Conservation (phyloP, 192 early-diverging fungal genomes). For the Borealophlyctis nickersoniae region DNA sequence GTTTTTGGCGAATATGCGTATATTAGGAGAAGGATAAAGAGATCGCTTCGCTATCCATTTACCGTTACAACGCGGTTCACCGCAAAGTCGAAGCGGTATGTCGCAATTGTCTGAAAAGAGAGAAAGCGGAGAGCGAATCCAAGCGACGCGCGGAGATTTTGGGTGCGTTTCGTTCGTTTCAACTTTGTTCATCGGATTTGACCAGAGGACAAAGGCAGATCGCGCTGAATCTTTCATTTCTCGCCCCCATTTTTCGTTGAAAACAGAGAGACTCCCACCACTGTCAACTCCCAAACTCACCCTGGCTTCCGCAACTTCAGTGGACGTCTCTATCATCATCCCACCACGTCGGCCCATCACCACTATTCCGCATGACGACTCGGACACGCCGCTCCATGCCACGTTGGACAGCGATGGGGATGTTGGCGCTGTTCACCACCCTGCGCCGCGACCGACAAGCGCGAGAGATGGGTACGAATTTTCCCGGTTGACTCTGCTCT, state of each 20-base stretch:
- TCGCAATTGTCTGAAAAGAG: slow-evolving; percentile 42
- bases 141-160: slow-evolving; percentile 29
- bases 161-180: slow-evolving; percentile 18
- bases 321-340: slow-evolving; percentile 16
- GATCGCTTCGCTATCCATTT: slow-evolving; percentile 57
- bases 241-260: no score
- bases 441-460: not conserved
- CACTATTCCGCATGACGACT: not conserved
- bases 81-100: slow-evolving; percentile 42
- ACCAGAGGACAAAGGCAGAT: no score
- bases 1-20: no score
- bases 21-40: slow-evolving; percentile 60
- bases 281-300: slow-evolving; percentile 11
- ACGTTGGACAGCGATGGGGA: no score
- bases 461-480: slow-evolving; percentile 6
- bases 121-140: slow-evolving; percentile 40
- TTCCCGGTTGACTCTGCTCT: slow-evolving; percentile 9
- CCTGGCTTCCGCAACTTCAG: slow-evolving; percentile 14
- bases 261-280: slow-evolving; percentile 30
- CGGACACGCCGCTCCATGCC: not conserved
- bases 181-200: no score
- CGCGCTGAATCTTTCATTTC: no score
- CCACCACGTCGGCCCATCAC: not conserved
- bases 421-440: not conserved
- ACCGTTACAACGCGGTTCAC: slow-evolving; percentile 61